Conservation (phyloP, 2,329 filamentous ascomycete species). For the Fusarium concolor region DNA sequence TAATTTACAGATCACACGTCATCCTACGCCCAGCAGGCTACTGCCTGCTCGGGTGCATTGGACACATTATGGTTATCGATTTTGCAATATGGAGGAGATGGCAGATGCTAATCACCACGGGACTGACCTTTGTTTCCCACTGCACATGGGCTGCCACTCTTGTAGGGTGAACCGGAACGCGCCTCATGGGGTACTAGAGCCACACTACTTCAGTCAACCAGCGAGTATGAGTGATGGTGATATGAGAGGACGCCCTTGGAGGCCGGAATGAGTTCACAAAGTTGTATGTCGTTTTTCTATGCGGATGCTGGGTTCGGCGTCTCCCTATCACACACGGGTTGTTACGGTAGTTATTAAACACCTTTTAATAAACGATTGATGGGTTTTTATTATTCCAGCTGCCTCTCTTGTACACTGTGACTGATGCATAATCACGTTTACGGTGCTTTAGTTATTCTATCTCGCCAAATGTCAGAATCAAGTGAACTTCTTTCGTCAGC, state of each 20-base stretch:
- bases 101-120: constrained; percentile 47
- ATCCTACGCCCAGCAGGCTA: constrained; percentile 67
- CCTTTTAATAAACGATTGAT: constrained; percentile 42
- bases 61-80: constrained; percentile 72
- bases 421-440: neutral
- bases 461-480: neutral
- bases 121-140: constrained; percentile 43
- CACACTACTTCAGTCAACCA: constrained; percentile 39
- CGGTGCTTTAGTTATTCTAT: neutral
- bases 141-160: constrained; percentile 36
- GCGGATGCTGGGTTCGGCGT: constrained; percentile 31
- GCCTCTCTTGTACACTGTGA: neutral
- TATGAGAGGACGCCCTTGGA: constrained; percentile 29
- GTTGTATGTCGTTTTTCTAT: constrained; percentile 43
- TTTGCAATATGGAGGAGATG: constrained; percentile 63
- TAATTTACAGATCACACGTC: constrained; percentile 66
- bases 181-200: constrained; percentile 28
- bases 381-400: constrained; percentile 28
- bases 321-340: constrained; percentile 25
- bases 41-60: constrained; percentile 65
- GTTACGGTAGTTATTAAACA: constrained; percentile 36
- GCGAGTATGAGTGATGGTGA: constrained; percentile 37
- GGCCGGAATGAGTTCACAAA: constrained; percentile 33
- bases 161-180: constrained; percentile 16
- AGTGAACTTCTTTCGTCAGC: neutral